Base-by-base conservation (phyloP, 495 filamentous ascomycete genomes). In the Tuber borchii region DNA sequence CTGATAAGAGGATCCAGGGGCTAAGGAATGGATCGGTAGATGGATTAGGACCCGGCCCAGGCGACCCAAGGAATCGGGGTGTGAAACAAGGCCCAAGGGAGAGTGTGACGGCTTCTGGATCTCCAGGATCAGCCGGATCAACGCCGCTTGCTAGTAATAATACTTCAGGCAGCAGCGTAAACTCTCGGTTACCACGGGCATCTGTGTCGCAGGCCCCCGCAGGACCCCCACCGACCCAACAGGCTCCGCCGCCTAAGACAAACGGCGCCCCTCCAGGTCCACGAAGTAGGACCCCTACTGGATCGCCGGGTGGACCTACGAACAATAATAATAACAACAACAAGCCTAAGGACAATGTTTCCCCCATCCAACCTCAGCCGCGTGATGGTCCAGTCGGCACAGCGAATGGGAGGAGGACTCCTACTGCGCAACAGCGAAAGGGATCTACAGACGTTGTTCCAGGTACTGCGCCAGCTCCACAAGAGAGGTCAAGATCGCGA, bases 181-280 rank as follows among this genome's bases (percentile, higher is more conserved):
- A 70, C 65, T 83, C 81, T 20, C 77, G 90, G 77, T 87, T 91
- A 79, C 93, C 89, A 39, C 88, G 93, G 76, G 89, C 91, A 12
- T 90, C 91, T 39, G 87, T 90, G 74, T 89, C 90, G 34, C 90
- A 91, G 77, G 90, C 89, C 14, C 91, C 93, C 3, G 87, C 91
- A 56, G 94, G 94, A 20, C 94, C 95, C 69, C 93, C 94, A 56
- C 95, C 94, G 34, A 91, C 91, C 51, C 92, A 93, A 48, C 93
- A 96, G 84, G 90, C 94, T 26, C 94, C 94, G 0, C 90, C 90
- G 40, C 93, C 94, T 26, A 86, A 90, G 71, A 78, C 85, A 26
- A 90, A 89, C 81, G 87, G 87, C 39, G 84, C 84, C 10, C 83
- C 87, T 17, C 85, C 83, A 39, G 86, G 86, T 31, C 84, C 87